Conservation (phyloP, 805 yeast species). For the Torulaspora maleeae region DNA sequence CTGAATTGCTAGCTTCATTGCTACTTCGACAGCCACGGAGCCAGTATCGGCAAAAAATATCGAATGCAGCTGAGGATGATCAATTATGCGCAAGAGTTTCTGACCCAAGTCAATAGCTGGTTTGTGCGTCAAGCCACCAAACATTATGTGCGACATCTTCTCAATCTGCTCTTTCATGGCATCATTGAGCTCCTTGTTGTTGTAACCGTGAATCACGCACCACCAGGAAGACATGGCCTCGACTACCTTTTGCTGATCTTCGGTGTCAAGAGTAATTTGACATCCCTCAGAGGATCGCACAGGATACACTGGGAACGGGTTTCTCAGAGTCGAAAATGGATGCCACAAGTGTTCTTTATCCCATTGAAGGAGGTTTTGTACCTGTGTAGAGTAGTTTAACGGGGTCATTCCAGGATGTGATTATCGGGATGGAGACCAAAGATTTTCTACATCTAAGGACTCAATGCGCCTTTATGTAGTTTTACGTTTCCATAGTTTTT, state of each 20-base stretch:
- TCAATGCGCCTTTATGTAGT: too few relatives aligned
- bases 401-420: background rate
- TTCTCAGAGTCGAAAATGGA: conserved; percentile 31
- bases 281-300: conserved; percentile 26
- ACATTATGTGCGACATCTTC: conserved; percentile 32
- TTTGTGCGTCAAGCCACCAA: conserved; percentile 32
- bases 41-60: conserved; percentile 30
- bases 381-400: conserved; percentile 4
- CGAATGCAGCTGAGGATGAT: conserved; percentile 20
- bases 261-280: conserved; percentile 18
- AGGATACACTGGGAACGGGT: conserved; percentile 26
- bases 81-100: conserved; percentile 33
- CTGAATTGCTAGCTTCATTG: too few relatives aligned
- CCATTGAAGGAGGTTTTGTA: conserved; percentile 14
- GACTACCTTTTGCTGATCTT: conserved; percentile 15
- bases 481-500: too few relatives aligned
- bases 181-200: conserved; percentile 24
- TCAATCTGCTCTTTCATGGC: conserved; percentile 35
- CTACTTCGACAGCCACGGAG: conserved; percentile 39
- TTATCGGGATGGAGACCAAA: too few relatives aligned
- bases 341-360: conserved; percentile 33
- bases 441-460: too few relatives aligned
- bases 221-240: conserved; percentile 37
- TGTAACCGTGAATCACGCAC: conserved; percentile 34
- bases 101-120: conserved; percentile 31